Conservation (phyloP, 495 filamentous ascomycete species). For the Xylaria curta region DNA sequence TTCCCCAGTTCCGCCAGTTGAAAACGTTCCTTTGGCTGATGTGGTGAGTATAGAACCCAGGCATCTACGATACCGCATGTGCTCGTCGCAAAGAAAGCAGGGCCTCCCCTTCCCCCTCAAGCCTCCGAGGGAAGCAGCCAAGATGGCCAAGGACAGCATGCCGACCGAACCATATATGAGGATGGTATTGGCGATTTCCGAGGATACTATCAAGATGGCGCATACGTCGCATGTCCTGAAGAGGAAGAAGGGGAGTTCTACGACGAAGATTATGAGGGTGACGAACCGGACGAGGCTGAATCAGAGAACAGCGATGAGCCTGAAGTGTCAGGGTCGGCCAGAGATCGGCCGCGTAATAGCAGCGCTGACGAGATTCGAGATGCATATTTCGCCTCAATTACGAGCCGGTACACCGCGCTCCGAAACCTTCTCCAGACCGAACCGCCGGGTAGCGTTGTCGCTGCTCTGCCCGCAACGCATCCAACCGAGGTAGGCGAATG, state of each 20-base stretch:
- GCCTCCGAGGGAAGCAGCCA: slow-evolving; percentile 24
- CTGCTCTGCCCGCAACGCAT: slow-evolving; percentile 61
- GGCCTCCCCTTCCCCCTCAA: slow-evolving; percentile 51
- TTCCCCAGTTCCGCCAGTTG: slow-evolving; percentile 20
- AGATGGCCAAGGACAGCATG: slow-evolving; percentile 36
- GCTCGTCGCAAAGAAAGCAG: slow-evolving; percentile 61
- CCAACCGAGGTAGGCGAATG: slow-evolving; percentile 60
- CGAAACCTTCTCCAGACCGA: slow-evolving; percentile 61
- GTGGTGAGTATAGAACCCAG: slow-evolving; percentile 68
- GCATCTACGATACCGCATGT: slow-evolving; percentile 73
- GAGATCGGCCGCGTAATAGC: slow-evolving; percentile 49
- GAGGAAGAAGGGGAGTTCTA: slow-evolving; percentile 34
- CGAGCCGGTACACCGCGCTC: slow-evolving; percentile 63
- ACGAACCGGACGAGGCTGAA: slow-evolving; percentile 27
- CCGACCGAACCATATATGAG: slow-evolving; percentile 51
- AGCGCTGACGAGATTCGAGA: slow-evolving; percentile 47
- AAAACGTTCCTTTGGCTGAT: slow-evolving; percentile 20
- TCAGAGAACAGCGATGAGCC: slow-evolving; percentile 30
- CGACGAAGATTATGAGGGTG: slow-evolving; percentile 25
- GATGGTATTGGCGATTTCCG: slow-evolving; percentile 54
- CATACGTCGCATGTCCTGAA: slow-evolving; percentile 65
- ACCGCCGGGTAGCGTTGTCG: slow-evolving; percentile 58
- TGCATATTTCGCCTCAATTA: slow-evolving; percentile 68
- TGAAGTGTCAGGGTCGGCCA: slow-evolving; percentile 30
- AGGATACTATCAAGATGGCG: slow-evolving; percentile 73